Conservation (phyloP, 2,329 filamentous ascomycete genomes). For the Monilinia vaccinii-corymbosi region DNA sequence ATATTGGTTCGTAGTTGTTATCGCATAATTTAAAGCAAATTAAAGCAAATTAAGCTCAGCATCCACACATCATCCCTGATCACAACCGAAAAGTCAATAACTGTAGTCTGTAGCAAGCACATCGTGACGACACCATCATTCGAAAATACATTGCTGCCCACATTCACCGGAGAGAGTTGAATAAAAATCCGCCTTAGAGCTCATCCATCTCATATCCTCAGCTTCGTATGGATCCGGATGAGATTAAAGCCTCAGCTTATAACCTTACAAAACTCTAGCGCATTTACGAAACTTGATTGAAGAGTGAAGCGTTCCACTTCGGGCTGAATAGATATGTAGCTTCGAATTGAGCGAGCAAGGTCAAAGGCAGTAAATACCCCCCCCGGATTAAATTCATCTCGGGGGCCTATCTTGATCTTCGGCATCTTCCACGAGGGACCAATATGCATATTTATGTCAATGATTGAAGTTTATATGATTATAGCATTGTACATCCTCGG, state of each 20-base stretch:
- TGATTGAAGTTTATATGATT: slow-evolving; percentile 21
- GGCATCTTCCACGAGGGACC: background rate
- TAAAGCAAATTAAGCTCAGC: no score
- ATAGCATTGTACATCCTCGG: slow-evolving; percentile 16
- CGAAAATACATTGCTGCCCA: background rate
- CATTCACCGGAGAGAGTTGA: background rate
- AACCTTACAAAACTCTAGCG: background rate
- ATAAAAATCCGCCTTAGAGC: background rate
- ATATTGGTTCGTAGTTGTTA: no score
- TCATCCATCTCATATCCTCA: background rate
- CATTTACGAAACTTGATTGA: background rate
- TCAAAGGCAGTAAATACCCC: no score
- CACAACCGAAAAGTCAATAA: background rate
- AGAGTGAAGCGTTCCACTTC: no score
- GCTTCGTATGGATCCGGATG: no score
- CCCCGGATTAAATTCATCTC: no score
- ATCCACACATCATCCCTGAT: background rate
- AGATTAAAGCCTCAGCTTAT: background rate
- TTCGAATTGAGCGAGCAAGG: no score
- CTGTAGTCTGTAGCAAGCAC: background rate
- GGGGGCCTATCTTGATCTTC: no score
- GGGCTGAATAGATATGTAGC: background rate
- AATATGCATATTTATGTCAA: background rate
- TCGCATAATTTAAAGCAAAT: no score
- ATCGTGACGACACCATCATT: background rate